Evolutionary conservation across 805 yeast genomes (phyloP), one percentile per base, ranked within the genome.

Genomic region (Schizosaccharomyces lindneri): DNA sequence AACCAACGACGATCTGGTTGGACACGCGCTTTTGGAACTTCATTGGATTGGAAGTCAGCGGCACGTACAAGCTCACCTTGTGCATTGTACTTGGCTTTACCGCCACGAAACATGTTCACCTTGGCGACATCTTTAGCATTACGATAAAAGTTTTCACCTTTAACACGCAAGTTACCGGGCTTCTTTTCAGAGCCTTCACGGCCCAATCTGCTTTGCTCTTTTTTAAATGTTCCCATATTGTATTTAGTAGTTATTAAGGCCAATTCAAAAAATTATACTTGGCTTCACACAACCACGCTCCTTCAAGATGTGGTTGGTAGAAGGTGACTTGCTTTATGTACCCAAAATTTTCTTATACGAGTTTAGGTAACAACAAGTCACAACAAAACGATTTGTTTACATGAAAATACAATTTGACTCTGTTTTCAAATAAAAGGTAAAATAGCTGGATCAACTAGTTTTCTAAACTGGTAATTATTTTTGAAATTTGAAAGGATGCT

Each of bases 1-100:
- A 93, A 93, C 98, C 97, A 90, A 70, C 94, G 81, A 72, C 95
- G 81, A 72, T 90, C 90, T 5, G 98, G 97, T 70, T 87, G 95
- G 55, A 90, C 94, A 64, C 98, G 78, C 1, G 97, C 97, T 65
- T 76, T 81, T 15, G 97, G 97, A 36, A 85, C 77, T 65, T 87
- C 89, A 3, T 87, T 82, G 66, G 85, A 83, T 71, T 90, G 98
- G 63, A 90, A 78, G 36, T 81, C 82, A 21, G 97, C 97, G 55
- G 95, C 95, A 69, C 80, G 78, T 62, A 87, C 78, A 63, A 89
- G 79, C 41, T 88, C 95, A 69, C 97, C 97, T 65, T 81, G 77
- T 61, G 87, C 87, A 70, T 89, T 87, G 67, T 95, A 79, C 62
- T 79, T 81, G 48, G 96, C 95, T 66, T 85, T 79, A 63, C 97